phyloP scores from a whole-genome alignment of 371 early-diverging fungal genomes.

The Syncephalastrum racemosum region DNA sequence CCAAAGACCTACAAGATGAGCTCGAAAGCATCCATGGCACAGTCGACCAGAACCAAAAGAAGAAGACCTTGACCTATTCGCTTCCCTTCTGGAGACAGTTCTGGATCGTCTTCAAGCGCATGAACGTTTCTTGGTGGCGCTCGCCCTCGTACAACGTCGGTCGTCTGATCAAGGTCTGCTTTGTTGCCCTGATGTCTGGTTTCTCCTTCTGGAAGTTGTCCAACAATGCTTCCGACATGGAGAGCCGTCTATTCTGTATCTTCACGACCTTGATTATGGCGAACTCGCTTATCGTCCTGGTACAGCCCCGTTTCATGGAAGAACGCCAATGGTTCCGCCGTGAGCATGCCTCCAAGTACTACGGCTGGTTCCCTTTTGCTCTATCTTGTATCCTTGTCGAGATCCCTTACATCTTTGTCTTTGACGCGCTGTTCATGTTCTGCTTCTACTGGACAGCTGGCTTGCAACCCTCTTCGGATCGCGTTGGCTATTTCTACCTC shows the following conservation, averaged over 20 bases:
- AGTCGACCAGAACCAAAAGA: constrained; percentile 17
- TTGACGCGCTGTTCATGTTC: constrained; percentile 60
- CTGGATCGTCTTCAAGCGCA: constrained; percentile 62
- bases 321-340: constrained; percentile 72
- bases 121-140: constrained; percentile 68
- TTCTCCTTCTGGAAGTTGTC: constrained; percentile 74
- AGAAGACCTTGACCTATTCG: constrained; percentile 25
- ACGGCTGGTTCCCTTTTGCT: constrained; percentile 69
- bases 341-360: constrained; percentile 71
- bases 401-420: constrained; percentile 59
- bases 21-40: constrained; percentile 31
- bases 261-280: constrained; percentile 70
- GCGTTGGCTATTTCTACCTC: constrained; percentile 65
- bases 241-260: constrained; percentile 70
- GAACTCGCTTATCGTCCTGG: constrained; percentile 67
- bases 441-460: constrained; percentile 76
- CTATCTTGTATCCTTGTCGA: constrained; percentile 57
- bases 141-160: constrained; percentile 69
- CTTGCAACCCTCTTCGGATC: constrained; percentile 47
- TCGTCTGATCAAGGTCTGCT: constrained; percentile 50
- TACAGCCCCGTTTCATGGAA: constrained; percentile 72
- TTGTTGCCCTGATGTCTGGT: constrained; percentile 68
- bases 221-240: constrained; percentile 57
- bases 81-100: constrained; percentile 44
- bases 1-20: constrained; percentile 36